These are phyloP conservation scores for Roridomyces roridus DNA, from an alignment of 768 basidiomycete genomes.

Conservation along the genomic window DNA sequence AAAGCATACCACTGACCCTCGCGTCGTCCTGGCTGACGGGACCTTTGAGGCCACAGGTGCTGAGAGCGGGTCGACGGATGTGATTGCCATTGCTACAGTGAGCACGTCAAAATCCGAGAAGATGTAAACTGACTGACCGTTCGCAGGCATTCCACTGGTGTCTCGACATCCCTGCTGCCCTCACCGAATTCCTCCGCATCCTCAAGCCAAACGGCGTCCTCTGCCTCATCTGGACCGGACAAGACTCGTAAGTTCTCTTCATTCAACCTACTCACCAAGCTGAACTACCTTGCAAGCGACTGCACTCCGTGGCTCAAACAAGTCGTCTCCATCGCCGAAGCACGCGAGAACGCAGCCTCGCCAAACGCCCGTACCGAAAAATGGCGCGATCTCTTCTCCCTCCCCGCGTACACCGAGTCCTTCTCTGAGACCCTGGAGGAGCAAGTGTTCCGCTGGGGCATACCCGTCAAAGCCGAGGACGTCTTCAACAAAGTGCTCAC, in stretches of 20 bases:
- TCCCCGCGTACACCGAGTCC: conserved; percentile 44
- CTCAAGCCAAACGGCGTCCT: conserved; percentile 60
- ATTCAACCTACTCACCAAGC: no score
- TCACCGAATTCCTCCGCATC: conserved; percentile 62
- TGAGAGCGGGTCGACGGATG: conserved; percentile 54
- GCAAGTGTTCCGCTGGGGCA: conserved; percentile 42
- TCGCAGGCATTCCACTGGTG: conserved; percentile 77
- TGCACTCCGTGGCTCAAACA: conserved; percentile 52
- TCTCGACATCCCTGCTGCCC: conserved; percentile 56
- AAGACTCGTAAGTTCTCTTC: conserved; percentile 36
- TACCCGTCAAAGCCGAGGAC: conserved; percentile 46
- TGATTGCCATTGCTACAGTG: conserved; percentile 49
- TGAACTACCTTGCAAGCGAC: no score
- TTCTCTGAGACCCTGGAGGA: conserved; percentile 54
- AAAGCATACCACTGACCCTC: conserved; percentile 44
- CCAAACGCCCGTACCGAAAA: conserved; percentile 64
- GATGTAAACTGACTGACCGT: no score
- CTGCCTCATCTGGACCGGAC: conserved; percentile 67
- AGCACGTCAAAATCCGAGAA: no score
- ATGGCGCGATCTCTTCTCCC: conserved; percentile 61
- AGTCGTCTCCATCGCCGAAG: conserved; percentile 55
- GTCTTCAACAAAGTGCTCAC: conserved; percentile 57
- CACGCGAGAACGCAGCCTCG: conserved; percentile 49
- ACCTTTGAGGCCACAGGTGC: conserved; percentile 55
- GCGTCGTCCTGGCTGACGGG: conserved; percentile 48